Conservation (phyloP, 257 asterid species). For the Leptodermis oblonga region DNA sequence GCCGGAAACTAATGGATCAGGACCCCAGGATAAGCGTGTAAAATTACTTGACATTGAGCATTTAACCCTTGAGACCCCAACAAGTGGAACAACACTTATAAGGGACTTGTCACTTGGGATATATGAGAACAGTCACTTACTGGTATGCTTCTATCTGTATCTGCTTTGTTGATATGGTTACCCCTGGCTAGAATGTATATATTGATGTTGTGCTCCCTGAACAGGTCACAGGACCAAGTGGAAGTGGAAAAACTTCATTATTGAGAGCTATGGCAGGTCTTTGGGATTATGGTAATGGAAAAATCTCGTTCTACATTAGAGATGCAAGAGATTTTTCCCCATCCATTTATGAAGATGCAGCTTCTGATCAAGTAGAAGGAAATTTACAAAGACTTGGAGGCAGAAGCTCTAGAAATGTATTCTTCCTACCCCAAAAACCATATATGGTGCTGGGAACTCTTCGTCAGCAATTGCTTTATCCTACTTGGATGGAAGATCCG, state of each 20-base stretch:
- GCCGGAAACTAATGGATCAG: slow-evolving; percentile 49
- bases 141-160: slow-evolving; percentile 44
- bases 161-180: slow-evolving; percentile 17
- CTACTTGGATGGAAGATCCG: slow-evolving; percentile 62
- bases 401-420: slow-evolving; percentile 45
- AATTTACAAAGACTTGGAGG: slow-evolving; percentile 20
- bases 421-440: slow-evolving; percentile 96
- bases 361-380: slow-evolving; percentile 16
- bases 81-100: slow-evolving; percentile 54
- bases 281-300: slow-evolving; percentile 81
- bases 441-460: slow-evolving; percentile 92
- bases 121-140: slow-evolving; percentile 61
- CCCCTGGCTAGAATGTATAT: slow-evolving; percentile 3
- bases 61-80: slow-evolving; percentile 74
- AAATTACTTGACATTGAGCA: slow-evolving; percentile 52
- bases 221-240: slow-evolving; percentile 97
- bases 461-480: slow-evolving; percentile 87
- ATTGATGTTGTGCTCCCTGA: slow-evolving; percentile 30
- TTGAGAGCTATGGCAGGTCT: slow-evolving; percentile 87
- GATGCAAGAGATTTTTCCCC: slow-evolving; percentile 26
- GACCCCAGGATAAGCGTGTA: slow-evolving; percentile 25
- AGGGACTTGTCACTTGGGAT: slow-evolving; percentile 68
- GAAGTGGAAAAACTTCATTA: slow-evolving; percentile 89
- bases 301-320: slow-evolving; percentile 49
- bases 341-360: slow-evolving; percentile 24